Evolutionary conservation across 352 stramenopile species (phyloP).

Genomic region (Phytophthora ohioensis): DNA sequence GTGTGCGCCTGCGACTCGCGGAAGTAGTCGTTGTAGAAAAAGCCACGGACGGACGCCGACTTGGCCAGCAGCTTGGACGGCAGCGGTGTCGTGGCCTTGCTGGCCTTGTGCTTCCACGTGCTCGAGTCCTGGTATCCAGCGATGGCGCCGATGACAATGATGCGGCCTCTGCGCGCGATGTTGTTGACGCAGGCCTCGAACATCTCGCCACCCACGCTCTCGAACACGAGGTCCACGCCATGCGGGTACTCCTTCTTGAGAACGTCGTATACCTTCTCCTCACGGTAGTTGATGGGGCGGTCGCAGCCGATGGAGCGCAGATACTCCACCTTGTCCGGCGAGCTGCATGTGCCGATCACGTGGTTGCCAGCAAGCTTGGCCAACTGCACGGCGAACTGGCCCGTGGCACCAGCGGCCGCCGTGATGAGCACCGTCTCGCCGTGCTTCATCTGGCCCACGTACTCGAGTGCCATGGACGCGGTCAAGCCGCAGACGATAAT

Average conservation of each 20-base stretch:
- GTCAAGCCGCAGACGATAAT: constrained; percentile 60
- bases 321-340: constrained; percentile 86
- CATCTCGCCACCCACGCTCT: constrained; percentile 67
- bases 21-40: constrained; percentile 55
- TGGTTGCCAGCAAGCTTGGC: constrained; percentile 84
- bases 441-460: constrained; percentile 64
- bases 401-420: constrained; percentile 74
- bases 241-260: constrained; percentile 78
- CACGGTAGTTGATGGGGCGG: constrained; percentile 90
- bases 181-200: constrained; percentile 63
- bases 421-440: constrained; percentile 73
- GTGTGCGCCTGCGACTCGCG: constrained; percentile 51
- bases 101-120: constrained; percentile 43
- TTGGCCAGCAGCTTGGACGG: constrained; percentile 45
- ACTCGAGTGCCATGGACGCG: constrained; percentile 59
- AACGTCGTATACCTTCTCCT: constrained; percentile 65
- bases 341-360: constrained; percentile 86
- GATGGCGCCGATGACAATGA: constrained; percentile 72
- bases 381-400: constrained; percentile 87
- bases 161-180: constrained; percentile 60
- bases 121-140: constrained; percentile 57
- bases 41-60: constrained; percentile 57
- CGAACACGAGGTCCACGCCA: constrained; percentile 73
- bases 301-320: constrained; percentile 73
- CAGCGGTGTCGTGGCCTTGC: constrained; percentile 38